These are phyloP conservation scores for Talaromyces sp. DNA, from an alignment of 2,329 filamentous ascomycete genomes.

Conservation along the genomic window DNA sequence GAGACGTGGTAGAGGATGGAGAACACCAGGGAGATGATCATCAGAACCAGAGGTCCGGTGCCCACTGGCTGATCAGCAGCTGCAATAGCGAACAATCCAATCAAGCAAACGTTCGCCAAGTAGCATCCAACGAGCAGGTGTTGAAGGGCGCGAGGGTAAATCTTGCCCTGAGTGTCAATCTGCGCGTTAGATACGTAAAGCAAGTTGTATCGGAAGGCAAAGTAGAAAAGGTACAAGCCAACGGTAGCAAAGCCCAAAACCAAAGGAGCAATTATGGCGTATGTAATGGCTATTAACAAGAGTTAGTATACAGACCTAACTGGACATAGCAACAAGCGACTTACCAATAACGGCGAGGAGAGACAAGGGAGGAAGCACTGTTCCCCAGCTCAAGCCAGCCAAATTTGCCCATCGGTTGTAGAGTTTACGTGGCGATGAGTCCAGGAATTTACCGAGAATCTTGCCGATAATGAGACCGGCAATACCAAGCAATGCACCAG, in stretches of 20 bases:
- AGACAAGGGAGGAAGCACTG: conserved; percentile 72
- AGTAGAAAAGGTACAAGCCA: conserved; percentile 74
- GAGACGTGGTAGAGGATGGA: conserved; percentile 68
- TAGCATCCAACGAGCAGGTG: conserved; percentile 83
- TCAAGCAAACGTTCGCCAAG: conserved; percentile 72
- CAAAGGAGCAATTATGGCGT: conserved; percentile 79
- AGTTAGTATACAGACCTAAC: neutral
- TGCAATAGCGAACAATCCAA: conserved; percentile 74
- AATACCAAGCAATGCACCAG: conserved; percentile 68
- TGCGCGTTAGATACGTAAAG: conserved; percentile 77
- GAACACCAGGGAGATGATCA: conserved; percentile 71
- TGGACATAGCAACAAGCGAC: conserved; percentile 23
- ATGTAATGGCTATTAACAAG: conserved; percentile 61
- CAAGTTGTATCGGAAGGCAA: conserved; percentile 86
- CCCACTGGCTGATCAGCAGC: conserved; percentile 57
- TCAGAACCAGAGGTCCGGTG: conserved; percentile 65
- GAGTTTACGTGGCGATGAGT: conserved; percentile 73
- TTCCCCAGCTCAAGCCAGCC: conserved; percentile 75
- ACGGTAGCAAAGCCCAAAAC: conserved; percentile 76
- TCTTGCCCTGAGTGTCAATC: conserved; percentile 81
- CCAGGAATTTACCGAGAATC: conserved; percentile 67
- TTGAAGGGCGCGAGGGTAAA: conserved; percentile 81
- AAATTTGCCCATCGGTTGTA: conserved; percentile 73
- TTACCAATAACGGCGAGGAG: conserved; percentile 73
- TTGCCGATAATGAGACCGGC: conserved; percentile 68